phyloP scores from a whole-genome alignment of 768 basidiomycete species.

The Suillus variegatus region DNA sequence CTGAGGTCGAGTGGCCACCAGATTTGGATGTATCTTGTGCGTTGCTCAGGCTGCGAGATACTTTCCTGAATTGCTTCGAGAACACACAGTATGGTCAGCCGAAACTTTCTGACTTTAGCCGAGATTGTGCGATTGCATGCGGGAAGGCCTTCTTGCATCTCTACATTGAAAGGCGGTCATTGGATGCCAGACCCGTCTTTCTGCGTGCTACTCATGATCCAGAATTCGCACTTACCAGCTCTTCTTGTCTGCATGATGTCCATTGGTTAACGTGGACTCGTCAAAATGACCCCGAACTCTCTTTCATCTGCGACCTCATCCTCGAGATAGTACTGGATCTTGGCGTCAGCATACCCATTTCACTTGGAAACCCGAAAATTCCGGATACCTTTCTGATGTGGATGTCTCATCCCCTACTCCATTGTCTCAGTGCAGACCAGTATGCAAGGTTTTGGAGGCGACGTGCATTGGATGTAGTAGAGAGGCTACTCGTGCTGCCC shows the following conservation, averaged over 20 bases:
- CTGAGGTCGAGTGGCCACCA: constrained; percentile 19
- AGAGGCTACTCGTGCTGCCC: constrained; percentile 3
- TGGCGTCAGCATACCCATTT: constrained; percentile 7
- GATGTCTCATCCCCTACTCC: constrained; percentile 12
- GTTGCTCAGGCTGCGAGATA: constrained; percentile 12
- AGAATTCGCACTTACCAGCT: background rate
- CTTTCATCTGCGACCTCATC: constrained; percentile 8
- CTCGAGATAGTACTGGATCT: constrained; percentile 1
- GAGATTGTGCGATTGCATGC: constrained; percentile 9
- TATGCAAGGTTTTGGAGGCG: constrained; percentile 6
- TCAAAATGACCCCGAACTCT: constrained; percentile 9
- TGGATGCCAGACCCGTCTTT: constrained; percentile 4
- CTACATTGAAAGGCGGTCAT: constrained; percentile 6
- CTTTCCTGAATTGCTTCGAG: constrained; percentile 11
- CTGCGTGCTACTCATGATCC: background rate
- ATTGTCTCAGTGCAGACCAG: constrained; percentile 5
- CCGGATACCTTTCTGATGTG: constrained; percentile 10
- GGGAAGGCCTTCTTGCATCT: constrained; percentile 11
- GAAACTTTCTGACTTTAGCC: background rate
- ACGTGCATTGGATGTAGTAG: constrained; percentile 7
- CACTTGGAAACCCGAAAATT: constrained; percentile 6
- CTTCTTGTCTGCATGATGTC: constrained; percentile 7
- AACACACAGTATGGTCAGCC: constrained; percentile 6
- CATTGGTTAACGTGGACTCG: constrained; percentile 5
- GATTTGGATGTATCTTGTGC: constrained; percentile 13